A percentile compares a stretch with the other conserved stretches of the same genome.
Evolutionary conservation across 441 rosid genomes (phyloP).

Genomic region (Euphorbia schlechtendalii): DNA sequence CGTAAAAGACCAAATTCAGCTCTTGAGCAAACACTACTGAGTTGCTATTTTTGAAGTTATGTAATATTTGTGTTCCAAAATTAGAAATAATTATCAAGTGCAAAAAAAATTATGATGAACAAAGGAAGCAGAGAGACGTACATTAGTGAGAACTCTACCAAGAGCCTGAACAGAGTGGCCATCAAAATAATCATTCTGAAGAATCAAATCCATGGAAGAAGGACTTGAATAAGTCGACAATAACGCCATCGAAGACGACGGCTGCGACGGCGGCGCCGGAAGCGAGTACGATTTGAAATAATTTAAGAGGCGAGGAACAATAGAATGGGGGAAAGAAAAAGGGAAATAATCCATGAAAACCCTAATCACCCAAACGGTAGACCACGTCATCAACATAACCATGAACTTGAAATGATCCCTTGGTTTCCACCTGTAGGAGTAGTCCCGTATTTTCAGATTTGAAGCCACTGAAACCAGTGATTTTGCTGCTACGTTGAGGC

Average conservation of each 20-base stretch:
- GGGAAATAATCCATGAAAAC: constrained; percentile 50
- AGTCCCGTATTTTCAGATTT: constrained; percentile 3
- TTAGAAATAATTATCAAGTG: too few species aligned
- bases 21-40: too few species aligned
- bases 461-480: constrained; percentile 53
- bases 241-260: constrained; percentile 9
- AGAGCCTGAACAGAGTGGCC: constrained; percentile 49
- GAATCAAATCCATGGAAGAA: constrained; percentile 40
- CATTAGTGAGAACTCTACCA: constrained; percentile 47
- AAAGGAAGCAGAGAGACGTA: too few species aligned
- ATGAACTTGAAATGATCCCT: constrained; percentile 62
- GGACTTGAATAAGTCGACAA: constrained; percentile 16
- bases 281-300: constrained; percentile 11
- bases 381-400: constrained; percentile 57
- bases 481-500: constrained; percentile 52
- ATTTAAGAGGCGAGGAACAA: constrained; percentile 2
- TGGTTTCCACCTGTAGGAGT: constrained; percentile 43
- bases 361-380: constrained; percentile 50
- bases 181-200: constrained; percentile 33
- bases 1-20: too few species aligned
- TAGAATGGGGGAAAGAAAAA: constrained; percentile 10
- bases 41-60: too few species aligned
- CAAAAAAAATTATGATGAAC: too few species aligned
- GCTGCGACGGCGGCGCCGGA: constrained; percentile 18
- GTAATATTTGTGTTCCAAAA: too few species aligned